phyloP scores from a whole-genome alignment of 768 basidiomycete genomes.

The Leucocoprinus leucothites region DNA sequence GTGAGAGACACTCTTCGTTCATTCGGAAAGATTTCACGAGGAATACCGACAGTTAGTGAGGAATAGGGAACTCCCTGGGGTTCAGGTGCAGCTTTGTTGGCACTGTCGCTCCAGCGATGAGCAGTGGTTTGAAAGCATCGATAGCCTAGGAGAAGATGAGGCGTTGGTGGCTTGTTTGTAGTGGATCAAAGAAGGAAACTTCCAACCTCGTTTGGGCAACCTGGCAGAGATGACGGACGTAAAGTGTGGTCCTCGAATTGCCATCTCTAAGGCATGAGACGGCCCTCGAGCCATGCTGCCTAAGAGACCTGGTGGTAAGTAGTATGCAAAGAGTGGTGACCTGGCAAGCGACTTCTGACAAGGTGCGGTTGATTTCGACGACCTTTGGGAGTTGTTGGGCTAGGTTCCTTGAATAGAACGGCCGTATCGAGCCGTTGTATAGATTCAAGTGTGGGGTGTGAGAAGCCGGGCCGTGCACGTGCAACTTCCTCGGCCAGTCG shows the following conservation, averaged over 20 bases:
- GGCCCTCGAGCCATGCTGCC: constrained; percentile 30
- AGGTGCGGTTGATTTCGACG: neutral
- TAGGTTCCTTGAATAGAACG: neutral
- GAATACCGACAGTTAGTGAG: constrained; percentile 71
- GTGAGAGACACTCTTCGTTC: constrained; percentile 82
- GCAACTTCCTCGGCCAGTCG: neutral
- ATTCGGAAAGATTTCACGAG: constrained; percentile 71
- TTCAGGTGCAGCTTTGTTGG: constrained; percentile 24
- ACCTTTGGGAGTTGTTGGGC: neutral
- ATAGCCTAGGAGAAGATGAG: constrained; percentile 20
- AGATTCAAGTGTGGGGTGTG: neutral
- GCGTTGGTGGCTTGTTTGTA: neutral
- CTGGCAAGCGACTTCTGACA: constrained; percentile 1
- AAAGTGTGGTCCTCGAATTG: constrained; percentile 22
- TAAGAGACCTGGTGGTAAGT: constrained; percentile 7
- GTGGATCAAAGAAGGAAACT: neutral
- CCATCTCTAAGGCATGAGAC: constrained; percentile 24
- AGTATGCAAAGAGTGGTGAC: constrained; percentile 10
- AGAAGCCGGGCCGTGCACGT: constrained; percentile 9
- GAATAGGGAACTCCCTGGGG: constrained; percentile 57
- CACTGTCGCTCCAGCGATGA: constrained; percentile 22
- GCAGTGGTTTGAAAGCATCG: constrained; percentile 31
- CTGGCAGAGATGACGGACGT: constrained; percentile 7
- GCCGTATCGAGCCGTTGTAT: constrained; percentile 2
- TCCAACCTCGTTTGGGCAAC: constrained; percentile 5